Percentiles rank a stretch among this genome's conserved stretches.
Evolutionary conservation across 768 basidiomycete genomes (phyloP).

Genomic region (Artomyces pyxidatus): DNA sequence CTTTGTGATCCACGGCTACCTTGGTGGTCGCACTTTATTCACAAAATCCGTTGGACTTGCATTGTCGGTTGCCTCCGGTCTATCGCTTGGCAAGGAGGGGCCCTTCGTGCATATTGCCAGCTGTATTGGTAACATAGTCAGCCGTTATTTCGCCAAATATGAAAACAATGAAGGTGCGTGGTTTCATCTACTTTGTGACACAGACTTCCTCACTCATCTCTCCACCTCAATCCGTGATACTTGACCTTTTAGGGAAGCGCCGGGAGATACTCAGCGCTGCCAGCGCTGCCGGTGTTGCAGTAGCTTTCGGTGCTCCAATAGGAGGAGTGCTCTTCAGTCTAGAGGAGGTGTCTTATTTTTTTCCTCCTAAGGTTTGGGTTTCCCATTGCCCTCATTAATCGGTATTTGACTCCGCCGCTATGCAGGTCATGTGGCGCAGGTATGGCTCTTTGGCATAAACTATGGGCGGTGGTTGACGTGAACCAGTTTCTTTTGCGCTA

Average conservation of each 20-base stretch:
- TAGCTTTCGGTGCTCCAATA: slow-evolving; percentile 95
- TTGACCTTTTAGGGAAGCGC: slow-evolving; percentile 57
- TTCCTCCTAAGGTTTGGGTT: slow-evolving; percentile 73
- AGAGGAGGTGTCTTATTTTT: slow-evolving; percentile 95
- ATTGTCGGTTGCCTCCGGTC: slow-evolving; percentile 85
- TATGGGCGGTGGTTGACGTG: slow-evolving; percentile 23
- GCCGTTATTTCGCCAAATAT: slow-evolving; percentile 79
- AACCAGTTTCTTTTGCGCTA: slow-evolving; percentile 90
- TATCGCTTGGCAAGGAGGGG: slow-evolving; percentile 76
- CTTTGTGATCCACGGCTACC: slow-evolving; percentile 96
- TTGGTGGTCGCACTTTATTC: slow-evolving; percentile 82
- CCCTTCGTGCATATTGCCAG: slow-evolving; percentile 90
- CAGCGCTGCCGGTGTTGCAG: slow-evolving; percentile 94
- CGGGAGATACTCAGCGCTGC: slow-evolving; percentile 94
- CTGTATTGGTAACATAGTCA: slow-evolving; percentile 90
- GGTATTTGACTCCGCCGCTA: neutral
- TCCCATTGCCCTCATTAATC: neutral
- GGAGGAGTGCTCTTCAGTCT: slow-evolving; percentile 89
- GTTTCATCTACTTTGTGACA: neutral
- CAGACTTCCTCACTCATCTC: neutral
- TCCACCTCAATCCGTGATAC: neutral
- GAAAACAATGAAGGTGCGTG: slow-evolving; percentile 82
- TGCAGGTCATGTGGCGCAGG: slow-evolving; percentile 90
- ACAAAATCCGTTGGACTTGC: slow-evolving; percentile 87
- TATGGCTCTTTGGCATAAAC: slow-evolving; percentile 21